phyloP scores from a whole-genome alignment of 139 green algal species.

The Closterium sp. region DNA sequence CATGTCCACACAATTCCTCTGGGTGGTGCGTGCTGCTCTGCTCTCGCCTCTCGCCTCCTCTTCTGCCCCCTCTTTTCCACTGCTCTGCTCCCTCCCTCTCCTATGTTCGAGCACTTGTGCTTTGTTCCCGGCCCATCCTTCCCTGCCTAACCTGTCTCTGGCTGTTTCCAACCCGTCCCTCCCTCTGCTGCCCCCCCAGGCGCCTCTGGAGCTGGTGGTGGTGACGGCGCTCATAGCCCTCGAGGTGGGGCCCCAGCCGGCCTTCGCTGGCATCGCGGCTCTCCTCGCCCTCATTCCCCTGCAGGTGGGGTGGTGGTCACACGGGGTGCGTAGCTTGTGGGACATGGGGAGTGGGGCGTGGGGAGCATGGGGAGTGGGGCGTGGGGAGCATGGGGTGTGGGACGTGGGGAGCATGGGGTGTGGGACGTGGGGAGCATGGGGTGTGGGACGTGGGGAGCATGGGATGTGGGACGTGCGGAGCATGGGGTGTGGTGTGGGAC shows the following conservation, averaged over 20 bases:
- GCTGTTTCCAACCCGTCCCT: no score
- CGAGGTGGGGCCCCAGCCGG: background rate
- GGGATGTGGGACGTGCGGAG: no score
- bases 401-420: no score
- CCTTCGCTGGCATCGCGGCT: background rate
- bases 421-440: no score
- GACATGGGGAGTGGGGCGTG: background rate
- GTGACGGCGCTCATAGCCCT: conserved; percentile 11
- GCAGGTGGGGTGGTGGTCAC: background rate
- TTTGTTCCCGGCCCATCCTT: no score
- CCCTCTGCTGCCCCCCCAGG: background rate
- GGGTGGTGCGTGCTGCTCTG: no score
- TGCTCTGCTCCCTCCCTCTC: background rate
- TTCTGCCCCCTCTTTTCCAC: no score
- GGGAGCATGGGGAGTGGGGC: background rate
- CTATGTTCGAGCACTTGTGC: no score
- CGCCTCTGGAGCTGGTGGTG: conserved; percentile 18
- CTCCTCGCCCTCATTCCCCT: conserved; percentile 36
- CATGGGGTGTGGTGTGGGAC: background rate
- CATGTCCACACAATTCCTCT: no score
- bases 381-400: background rate
- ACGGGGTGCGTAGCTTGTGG: no score
- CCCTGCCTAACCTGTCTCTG: no score
- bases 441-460: no score
- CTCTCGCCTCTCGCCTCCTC: background rate